Evolutionary conservation across 2,329 filamentous ascomycete species (phyloP), one percentile per base, ranked within the genome.

Genomic region (Bipolaris oryzae): DNA sequence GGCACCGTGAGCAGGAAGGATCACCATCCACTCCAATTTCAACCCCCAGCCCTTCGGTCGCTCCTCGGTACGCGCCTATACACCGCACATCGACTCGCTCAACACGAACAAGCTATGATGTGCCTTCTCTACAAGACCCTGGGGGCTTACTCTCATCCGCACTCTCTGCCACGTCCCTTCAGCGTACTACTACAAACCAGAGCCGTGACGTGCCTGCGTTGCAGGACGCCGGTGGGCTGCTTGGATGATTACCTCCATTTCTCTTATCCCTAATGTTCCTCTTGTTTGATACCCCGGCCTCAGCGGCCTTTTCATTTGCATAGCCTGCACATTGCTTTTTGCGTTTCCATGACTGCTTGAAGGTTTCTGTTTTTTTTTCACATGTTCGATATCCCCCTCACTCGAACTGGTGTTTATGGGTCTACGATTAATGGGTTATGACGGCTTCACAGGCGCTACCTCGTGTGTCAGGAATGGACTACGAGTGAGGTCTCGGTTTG

Each of bases 271-370:
- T 58, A 47, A 39, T 45, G 20, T 46, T 59, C 43, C 23, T 62
- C 61, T 39, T 59, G 59, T 57, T 59, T 74, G 72, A 76, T 76
- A 76, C 72, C 74, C 72, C 57, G 53, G 63, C 61, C 60, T 55
- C 55, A 25, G 50, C 38, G 59, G 64, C 63, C 64, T 52, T 63
- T 61, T 55, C 50, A 61, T 62, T 56, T 61, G 57, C 64, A 67
- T 68, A 57, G 62, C 58, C 43, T 67, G 57, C 59, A 55, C 56
- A 52, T 57, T 53, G 33, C 51, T 48, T 63, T 57, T 51, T 41
- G n/a, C 41, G 50, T 55, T 47, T 39, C 33, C 61, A 57, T 48
- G 31, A 50, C 53, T 46, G 28, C 33, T 45, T 47, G 42, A 23
- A 4, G 3, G 5, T 55, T 56, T 52, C 31, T 21, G 59, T 52